phyloP scores from a whole-genome alignment of 495 filamentous ascomycete species.

The Glonium stellatum region DNA sequence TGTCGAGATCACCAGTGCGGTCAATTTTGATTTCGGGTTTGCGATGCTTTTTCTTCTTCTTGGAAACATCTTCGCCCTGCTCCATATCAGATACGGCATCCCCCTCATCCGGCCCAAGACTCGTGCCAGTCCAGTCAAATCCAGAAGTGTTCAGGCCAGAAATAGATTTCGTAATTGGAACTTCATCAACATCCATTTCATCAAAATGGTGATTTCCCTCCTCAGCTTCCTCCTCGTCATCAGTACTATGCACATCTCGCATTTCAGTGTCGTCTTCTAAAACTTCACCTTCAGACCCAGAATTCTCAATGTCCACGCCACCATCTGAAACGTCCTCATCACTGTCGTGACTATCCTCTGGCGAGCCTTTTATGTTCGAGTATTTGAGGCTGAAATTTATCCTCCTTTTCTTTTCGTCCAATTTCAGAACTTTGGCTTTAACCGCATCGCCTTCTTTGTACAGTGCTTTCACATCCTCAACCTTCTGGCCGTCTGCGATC shows the following conservation, averaged over 20 bases:
- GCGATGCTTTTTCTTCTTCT: slow-evolving; percentile 74
- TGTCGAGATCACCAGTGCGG: slow-evolving; percentile 78
- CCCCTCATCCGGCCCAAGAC: slow-evolving; percentile 45
- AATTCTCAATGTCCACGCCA: slow-evolving; percentile 18
- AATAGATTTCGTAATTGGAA: slow-evolving; percentile 26
- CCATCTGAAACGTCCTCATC: slow-evolving; percentile 35
- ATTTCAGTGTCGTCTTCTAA: slow-evolving; percentile 42
- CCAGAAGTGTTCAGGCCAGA: slow-evolving; percentile 65
- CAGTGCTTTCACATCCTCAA: slow-evolving; percentile 72
- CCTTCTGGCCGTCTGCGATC: slow-evolving; percentile 66
- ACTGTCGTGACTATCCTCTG: slow-evolving; percentile 50
- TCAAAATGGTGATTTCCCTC: slow-evolving; percentile 37
- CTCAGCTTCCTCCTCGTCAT: slow-evolving; percentile 31
- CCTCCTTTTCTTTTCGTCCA: slow-evolving; percentile 64
- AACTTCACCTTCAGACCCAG: slow-evolving; percentile 34
- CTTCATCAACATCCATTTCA: slow-evolving; percentile 43
- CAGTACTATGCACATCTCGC: slow-evolving; percentile 38
- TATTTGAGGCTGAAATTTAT: slow-evolving; percentile 89
- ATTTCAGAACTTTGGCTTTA: slow-evolving; percentile 77
- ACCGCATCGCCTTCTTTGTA: slow-evolving; percentile 85
- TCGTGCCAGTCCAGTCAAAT: slow-evolving; percentile 79
- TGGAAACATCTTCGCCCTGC: slow-evolving; percentile 41
- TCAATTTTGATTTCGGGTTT: slow-evolving; percentile 79
- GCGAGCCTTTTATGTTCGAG: slow-evolving; percentile 67
- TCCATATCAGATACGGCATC: slow-evolving; percentile 46